Evolutionary conservation across 495 filamentous ascomycete species (phyloP).

Genomic region (Aspergillus nanangensis): DNA sequence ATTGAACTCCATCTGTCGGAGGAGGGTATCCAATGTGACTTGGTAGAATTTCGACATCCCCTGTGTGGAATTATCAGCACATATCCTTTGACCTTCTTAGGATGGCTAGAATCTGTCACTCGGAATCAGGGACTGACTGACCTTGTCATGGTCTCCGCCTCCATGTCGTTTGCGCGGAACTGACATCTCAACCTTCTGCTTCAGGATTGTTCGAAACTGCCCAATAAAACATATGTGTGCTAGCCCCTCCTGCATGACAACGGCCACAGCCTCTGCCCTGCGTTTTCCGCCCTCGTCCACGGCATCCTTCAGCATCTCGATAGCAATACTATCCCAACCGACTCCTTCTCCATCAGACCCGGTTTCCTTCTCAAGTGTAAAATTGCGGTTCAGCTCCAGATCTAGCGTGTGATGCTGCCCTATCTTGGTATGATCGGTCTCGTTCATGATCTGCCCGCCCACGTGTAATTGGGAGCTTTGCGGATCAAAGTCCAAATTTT

Average conservation of each 20-base stretch:
- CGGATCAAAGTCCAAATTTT: constrained; percentile 84
- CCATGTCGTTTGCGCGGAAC: constrained; percentile 74
- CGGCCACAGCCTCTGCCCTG: constrained; percentile 72
- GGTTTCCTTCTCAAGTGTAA: constrained; percentile 68
- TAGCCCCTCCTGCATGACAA: constrained; percentile 91
- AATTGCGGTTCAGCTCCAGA: constrained; percentile 80
- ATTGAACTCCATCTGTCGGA: constrained; percentile 73
- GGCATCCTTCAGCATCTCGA: constrained; percentile 73
- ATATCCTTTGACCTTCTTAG: background rate
- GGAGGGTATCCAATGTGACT: constrained; percentile 68
- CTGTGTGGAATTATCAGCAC: constrained; percentile 26
- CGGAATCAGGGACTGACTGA: no score
- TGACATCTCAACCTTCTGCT: constrained; percentile 78
- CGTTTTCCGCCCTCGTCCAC: constrained; percentile 66
- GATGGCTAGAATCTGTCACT: no score
- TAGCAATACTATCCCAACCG: constrained; percentile 88
- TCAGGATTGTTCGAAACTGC: constrained; percentile 81
- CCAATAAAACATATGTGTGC: constrained; percentile 94
- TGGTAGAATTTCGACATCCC: constrained; percentile 78
- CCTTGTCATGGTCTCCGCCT: constrained; percentile 62
- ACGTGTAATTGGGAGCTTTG: constrained; percentile 81
- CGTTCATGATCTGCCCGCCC: constrained; percentile 71
- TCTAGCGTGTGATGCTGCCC: constrained; percentile 90
- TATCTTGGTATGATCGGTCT: constrained; percentile 78
- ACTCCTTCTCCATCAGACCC: constrained; percentile 44